Evolutionary conservation across 2,329 filamentous ascomycete species (phyloP).

Genomic region (Ophiostoma novo-ulmi): DNA sequence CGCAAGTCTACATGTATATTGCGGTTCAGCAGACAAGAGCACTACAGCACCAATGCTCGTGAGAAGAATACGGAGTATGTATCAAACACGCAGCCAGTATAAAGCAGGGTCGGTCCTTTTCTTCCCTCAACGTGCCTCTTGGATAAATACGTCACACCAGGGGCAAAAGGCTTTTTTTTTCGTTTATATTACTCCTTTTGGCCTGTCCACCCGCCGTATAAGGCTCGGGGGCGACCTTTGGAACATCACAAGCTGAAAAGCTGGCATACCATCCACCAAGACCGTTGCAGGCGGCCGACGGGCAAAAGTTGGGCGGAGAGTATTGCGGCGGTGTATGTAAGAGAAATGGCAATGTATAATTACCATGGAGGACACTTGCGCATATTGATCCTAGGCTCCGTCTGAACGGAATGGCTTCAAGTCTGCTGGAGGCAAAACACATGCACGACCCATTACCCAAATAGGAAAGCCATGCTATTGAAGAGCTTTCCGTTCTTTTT

Average conservation of each 20-base stretch:
- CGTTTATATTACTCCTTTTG: not conserved
- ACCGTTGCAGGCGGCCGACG: not conserved
- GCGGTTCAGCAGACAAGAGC: too few species aligned
- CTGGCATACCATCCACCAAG: not conserved
- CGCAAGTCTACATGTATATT: too few species aligned
- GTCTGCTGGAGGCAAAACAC: slow-evolving; percentile 12
- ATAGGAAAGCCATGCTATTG: not conserved
- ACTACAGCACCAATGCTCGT: too few species aligned
- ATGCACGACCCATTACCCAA: slow-evolving; percentile 19
- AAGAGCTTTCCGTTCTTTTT: not conserved
- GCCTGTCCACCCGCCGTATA: not conserved
- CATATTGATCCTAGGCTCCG: not conserved
- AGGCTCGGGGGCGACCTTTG: too few species aligned
- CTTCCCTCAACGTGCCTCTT: not conserved
- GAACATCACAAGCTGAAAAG: too few species aligned
- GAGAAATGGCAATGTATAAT: slow-evolving; percentile 9
- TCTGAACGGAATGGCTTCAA: not conserved
- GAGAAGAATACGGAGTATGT: too few species aligned
- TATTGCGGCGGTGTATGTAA: slow-evolving; percentile 5
- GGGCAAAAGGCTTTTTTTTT: not conserved
- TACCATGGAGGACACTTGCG: not conserved
- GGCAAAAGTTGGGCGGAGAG: not conserved
- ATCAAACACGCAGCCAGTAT: too few species aligned
- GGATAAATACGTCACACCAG: not conserved
- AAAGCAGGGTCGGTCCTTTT: not conserved